Evolutionary conservation across 768 basidiomycete species (phyloP), one percentile per base, ranked within the genome.

Genomic region (Xanthoconium stramineum): DNA sequence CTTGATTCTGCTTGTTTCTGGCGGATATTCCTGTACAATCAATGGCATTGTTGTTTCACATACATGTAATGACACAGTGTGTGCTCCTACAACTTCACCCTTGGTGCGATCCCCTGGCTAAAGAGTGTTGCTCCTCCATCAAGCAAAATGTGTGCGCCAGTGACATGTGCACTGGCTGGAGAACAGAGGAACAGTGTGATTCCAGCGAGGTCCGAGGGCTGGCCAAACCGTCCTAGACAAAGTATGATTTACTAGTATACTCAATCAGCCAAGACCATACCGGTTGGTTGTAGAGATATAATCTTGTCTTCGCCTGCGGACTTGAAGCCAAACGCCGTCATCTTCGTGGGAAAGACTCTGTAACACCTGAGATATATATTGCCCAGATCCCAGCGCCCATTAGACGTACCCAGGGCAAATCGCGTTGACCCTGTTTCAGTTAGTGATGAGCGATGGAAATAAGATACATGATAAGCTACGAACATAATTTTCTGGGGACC

Each of bases 301-400:
- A 89, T 79, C 9, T 63, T 72, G 24, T 80, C 78, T 55, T 81
- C 80, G 8, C 86, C 85, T 3, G 70, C 71, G 2, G 66, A 76
- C 61, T 82, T 80, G 60, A 90, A 72, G 4, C 83, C 86, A 48
- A 76, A 90, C 0, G 87, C 83, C 1, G 91, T 92, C 90, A 94
- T 92, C 74, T 87, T 91, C 45, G 86, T 88, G 0, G 88, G 89
- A 74, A 89, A 94, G 13, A 91, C 72, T 2, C 86, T 86, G 59
- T 15, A 30, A 13, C 20, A 19, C 12, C 9, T 59, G 42, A 58
- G 45, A 43, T 24, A 36, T 35, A 45, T 24, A 36, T 35, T 24
- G 32, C 6, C 20, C 3, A 44, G 15, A 17, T 17, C 30, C 24
- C 1, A 51, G 19, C 1, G 5, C 7, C 13, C 5, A 32, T 48